These are phyloP conservation scores for Suillus luteus DNA, from an alignment of 768 basidiomycete genomes.

Conservation along the genomic window DNA sequence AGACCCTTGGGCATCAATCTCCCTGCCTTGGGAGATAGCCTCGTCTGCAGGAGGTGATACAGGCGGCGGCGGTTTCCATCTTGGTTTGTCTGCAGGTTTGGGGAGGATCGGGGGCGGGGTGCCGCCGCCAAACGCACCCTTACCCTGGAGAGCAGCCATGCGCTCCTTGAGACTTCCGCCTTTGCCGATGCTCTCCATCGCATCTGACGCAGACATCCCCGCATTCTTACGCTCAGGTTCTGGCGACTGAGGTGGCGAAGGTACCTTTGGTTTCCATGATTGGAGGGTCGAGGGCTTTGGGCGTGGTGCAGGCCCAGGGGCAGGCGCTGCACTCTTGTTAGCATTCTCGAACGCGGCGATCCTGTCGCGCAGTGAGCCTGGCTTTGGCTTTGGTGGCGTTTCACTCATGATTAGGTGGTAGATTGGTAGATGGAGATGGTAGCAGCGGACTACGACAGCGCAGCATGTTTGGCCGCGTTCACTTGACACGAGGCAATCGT, in stretches of 20 bases:
- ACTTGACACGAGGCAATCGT: conserved; percentile 4
- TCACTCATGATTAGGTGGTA: conserved; percentile 52
- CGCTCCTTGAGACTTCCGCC: conserved; percentile 87
- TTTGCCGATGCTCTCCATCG: conserved; percentile 80
- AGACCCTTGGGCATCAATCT: conserved; percentile 35
- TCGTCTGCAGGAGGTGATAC: conserved; percentile 46
- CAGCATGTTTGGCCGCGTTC: conserved; percentile 7
- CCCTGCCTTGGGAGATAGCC: conserved; percentile 17
- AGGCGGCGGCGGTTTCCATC: conserved; percentile 83
- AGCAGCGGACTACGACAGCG: conserved; percentile 14
- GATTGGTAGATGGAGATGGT: conserved; percentile 13
- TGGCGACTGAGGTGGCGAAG: conserved; percentile 44
- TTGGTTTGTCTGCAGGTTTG: conserved; percentile 71
- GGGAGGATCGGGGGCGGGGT: conserved; percentile 53
- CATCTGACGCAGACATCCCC: conserved; percentile 84
- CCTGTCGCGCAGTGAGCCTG: conserved; percentile 81
- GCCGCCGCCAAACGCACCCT: conserved; percentile 67
- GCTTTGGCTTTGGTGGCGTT: conserved; percentile 62
- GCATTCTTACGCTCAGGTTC: conserved; percentile 28
- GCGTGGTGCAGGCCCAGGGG: conserved; percentile 44
- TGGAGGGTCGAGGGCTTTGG: conserved; percentile 68
- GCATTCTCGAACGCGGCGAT: conserved; percentile 86
- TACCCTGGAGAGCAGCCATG: conserved; percentile 91
- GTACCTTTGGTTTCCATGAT: conserved; percentile 67
- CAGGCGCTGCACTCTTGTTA: conserved; percentile 42